phyloP scores from a whole-genome alignment of 495 filamentous ascomycete genomes.

The Astrocystis sublimbata region DNA sequence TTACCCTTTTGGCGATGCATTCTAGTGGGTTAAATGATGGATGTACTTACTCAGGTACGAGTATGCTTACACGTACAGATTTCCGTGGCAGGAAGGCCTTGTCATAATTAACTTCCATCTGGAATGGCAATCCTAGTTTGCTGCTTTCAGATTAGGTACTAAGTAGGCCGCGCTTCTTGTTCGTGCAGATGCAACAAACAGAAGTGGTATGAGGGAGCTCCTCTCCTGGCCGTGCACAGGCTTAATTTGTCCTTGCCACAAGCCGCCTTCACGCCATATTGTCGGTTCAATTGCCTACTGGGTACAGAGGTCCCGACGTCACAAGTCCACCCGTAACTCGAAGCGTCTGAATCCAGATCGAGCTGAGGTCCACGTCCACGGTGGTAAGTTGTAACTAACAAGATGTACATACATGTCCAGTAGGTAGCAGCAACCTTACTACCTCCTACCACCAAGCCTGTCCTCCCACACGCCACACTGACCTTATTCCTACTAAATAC shows the following conservation, averaged over 20 bases:
- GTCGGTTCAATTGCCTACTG: constrained; percentile 1
- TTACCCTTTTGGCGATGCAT: not conserved
- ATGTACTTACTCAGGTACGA: not conserved
- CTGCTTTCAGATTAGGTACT: too few relatives aligned
- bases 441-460: not conserved
- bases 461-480: constrained; percentile 9
- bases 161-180: too few relatives aligned
- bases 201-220: not conserved
- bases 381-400: too few relatives aligned
- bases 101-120: too few relatives aligned
- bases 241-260: not conserved
- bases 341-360: constrained; percentile 7
- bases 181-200: not conserved
- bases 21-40: not conserved
- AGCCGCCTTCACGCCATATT: not conserved
- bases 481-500: not conserved
- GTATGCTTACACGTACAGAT: too few relatives aligned
- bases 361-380: too few relatives aligned
- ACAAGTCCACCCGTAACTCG: not conserved
- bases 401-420: too few relatives aligned
- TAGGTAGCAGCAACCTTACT: too few relatives aligned
- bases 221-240: constrained; percentile 1
- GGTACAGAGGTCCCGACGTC: not conserved
- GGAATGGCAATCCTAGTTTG: constrained; percentile 1
- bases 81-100: too few relatives aligned